Conservation (phyloP, 192 early-diverging fungal genomes). For the Backusella liffmaniae region DNA sequence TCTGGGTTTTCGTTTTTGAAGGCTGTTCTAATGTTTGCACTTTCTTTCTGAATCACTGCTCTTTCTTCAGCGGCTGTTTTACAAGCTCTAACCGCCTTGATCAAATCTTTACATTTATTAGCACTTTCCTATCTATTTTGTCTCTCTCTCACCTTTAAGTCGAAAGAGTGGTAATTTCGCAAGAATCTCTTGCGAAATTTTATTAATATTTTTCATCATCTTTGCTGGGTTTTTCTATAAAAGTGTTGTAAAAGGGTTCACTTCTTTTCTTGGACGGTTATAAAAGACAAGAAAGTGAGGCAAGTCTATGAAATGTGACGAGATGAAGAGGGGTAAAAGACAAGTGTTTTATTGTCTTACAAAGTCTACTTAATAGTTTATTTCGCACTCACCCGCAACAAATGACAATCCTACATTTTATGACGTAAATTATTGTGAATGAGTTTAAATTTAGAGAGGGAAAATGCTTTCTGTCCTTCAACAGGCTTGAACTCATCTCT, state of each 20-base stretch:
- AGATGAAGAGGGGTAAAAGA: background rate
- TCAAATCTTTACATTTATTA: slow-evolving; percentile 50
- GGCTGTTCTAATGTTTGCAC: slow-evolving; percentile 91
- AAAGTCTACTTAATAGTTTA: background rate
- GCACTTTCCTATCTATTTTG: no score
- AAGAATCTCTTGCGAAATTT: slow-evolving; percentile 41
- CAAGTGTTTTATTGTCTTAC: slow-evolving; percentile 1
- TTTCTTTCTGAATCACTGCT: slow-evolving; percentile 95
- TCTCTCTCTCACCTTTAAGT: slow-evolving; percentile 31
- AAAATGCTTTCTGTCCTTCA: no score
- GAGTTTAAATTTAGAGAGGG: background rate
- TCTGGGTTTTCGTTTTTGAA: slow-evolving; percentile 96
- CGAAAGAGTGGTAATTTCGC: slow-evolving; percentile 39
- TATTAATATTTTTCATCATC: slow-evolving; percentile 41
- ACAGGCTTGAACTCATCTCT: no score
- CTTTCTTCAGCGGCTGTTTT: slow-evolving; percentile 99
- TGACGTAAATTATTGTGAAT: background rate
- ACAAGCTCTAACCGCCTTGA: slow-evolving; percentile 95
- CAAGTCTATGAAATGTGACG: background rate
- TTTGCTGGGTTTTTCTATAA: background rate
- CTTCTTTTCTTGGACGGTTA: background rate
- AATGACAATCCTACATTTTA: background rate
- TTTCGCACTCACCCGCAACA: background rate
- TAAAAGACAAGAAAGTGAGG: background rate
- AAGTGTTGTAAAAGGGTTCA: background rate